Evolutionary conservation across 352 stramenopile genomes (phyloP), one percentile per base, ranked within the genome.

Genomic region (Globisporangium okanoganense): DNA sequence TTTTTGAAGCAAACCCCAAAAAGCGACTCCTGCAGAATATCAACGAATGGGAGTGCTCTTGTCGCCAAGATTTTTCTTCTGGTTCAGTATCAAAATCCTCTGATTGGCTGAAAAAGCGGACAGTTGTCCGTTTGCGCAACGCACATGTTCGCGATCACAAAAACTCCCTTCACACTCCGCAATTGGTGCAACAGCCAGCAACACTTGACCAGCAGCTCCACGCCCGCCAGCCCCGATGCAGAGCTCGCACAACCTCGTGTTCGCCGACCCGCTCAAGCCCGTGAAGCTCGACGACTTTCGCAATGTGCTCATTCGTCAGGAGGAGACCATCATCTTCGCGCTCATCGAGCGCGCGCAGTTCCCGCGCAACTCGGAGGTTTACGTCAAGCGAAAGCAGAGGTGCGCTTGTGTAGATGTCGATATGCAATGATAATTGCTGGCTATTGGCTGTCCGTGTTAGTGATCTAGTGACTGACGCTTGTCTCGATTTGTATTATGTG

Each of bases 251-350:
- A 61, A 74, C 61, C 60, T 88, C 50, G 73, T 90, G 52, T 88
- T 90, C 64, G 69, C 67, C 56, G 80, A 92, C 56, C 75, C 80
- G 40, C 64, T 77, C 27, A 84, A 85, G 66, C 82, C 83, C 40
- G 82, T 95, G 58, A 85, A 89, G 58, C 77, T 95, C 13, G 84
- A 92, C 54, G 84, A 95, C 73, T 94, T 93, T 60, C 86, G 86
- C 66, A 95, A 94, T 73, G 79, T 91, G 59, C 80, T 95, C 49
- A 95, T 95, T 53, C 84, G 86, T 24, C 88, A 97, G 69, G 94
- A 99, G 73, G 97, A 99, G 79, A 99, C 97, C 0, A 99, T 99
- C 70, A 99, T 99, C 75, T 99, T 99, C 72, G 95, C 96, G n/a
- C 70, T 99, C 20, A 99, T 99, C 69, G 97, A 99, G 75, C 85